Conservation (phyloP, 768 basidiomycete species). For the Sarcodon aspratus region DNA sequence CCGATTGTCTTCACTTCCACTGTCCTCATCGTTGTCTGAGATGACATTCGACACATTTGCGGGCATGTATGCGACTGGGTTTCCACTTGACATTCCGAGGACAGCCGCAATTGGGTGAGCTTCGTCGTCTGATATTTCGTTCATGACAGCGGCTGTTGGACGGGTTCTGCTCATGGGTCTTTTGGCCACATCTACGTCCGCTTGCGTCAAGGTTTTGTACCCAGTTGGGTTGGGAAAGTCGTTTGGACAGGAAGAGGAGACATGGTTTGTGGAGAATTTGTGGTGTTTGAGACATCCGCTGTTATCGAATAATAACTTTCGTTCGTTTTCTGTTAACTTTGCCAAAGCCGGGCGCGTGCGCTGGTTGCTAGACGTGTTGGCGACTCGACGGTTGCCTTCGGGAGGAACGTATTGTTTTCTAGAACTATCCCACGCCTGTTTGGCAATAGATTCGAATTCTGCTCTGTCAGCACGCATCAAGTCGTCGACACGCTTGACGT, state of each 20-base stretch:
- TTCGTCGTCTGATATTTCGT: neutral
- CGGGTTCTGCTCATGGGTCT: too few species aligned
- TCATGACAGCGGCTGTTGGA: neutral
- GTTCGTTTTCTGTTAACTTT: slow-evolving; percentile 1
- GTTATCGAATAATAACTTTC: slow-evolving; percentile 1
- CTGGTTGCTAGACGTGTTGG: too few species aligned
- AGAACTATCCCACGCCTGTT: too few species aligned
- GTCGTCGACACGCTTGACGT: too few species aligned
- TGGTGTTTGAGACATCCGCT: slow-evolving; percentile 5
- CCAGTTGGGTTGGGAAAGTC: neutral
- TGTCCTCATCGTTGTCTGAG: neutral
- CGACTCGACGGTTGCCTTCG: too few species aligned
- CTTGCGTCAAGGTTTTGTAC: neutral
- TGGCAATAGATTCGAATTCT: too few species aligned
- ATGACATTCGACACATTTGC: neutral
- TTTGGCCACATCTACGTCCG: neutral
- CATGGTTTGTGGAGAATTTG: neutral
- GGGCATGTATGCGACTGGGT: too few species aligned
- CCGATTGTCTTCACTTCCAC: neutral
- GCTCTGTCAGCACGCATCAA: too few species aligned
- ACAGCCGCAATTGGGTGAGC: neutral
- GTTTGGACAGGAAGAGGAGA: neutral
- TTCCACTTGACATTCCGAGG: too few species aligned
- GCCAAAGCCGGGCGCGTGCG: neutral
- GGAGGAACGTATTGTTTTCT: too few species aligned